These are phyloP conservation scores for Pistacia integerrima DNA, from an alignment of 345 rosid species.

Conservation along the genomic window DNA sequence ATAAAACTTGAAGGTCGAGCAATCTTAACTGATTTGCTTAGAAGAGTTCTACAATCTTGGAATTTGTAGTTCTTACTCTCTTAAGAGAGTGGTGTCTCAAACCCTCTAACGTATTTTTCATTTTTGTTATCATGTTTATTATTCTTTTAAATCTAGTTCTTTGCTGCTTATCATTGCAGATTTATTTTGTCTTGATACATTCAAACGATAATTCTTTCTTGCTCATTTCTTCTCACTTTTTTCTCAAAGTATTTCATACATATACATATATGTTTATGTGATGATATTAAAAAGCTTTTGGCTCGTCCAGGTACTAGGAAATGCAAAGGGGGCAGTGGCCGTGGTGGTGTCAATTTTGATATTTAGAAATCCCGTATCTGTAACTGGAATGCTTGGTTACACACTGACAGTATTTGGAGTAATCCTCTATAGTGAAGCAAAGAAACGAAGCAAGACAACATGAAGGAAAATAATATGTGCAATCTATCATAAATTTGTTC, in stretches of 20 bases:
- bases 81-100: not conserved
- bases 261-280: not conserved
- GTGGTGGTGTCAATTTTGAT: slow-evolving; percentile 95
- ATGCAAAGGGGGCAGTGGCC: slow-evolving; percentile 99
- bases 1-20: not conserved
- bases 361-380: slow-evolving; percentile 93
- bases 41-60: not conserved
- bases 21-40: not conserved
- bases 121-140: not conserved
- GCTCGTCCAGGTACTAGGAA: slow-evolving; percentile 82
- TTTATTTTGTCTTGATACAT: not conserved
- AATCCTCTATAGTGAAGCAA: slow-evolving; percentile 93
- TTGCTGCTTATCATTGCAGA: not conserved
- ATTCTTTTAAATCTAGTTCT: not conserved
- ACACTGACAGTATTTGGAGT: slow-evolving; percentile 91
- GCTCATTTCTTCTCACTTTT: not conserved
- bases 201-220: not conserved
- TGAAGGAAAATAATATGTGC: not conserved
- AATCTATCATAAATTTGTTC: slow-evolving; percentile 24
- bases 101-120: not conserved
- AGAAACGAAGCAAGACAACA: slow-evolving; percentile 73
- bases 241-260: not conserved
- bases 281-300: not conserved
- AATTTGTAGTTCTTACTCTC: not conserved
- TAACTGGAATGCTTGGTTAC: slow-evolving; percentile 99